A percentile compares a stretch with the other conserved stretches of the same genome.
Evolutionary conservation across 2,329 filamentous ascomycete species (phyloP).

Genomic region (Fusarium irregulare): DNA sequence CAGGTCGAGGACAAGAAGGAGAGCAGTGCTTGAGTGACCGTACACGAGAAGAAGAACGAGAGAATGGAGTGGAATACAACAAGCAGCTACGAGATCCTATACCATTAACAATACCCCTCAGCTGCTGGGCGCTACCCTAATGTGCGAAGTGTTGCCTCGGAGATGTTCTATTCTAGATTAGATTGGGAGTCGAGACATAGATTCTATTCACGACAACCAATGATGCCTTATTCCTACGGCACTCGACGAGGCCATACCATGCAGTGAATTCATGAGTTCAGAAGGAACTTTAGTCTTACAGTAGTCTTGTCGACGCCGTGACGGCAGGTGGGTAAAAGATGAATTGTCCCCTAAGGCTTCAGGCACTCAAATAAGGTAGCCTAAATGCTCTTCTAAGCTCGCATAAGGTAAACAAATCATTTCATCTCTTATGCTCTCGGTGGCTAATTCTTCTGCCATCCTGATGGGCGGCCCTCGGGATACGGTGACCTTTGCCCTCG

Average conservation of each 20-base stretch:
- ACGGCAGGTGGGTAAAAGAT: background rate
- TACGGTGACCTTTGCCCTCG: too few species aligned
- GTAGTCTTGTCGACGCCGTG: background rate
- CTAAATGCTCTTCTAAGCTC: too few species aligned
- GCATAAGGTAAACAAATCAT: too few species aligned
- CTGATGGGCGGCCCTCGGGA: too few species aligned
- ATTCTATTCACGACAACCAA: background rate
- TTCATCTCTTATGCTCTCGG: too few species aligned
- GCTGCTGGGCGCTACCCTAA: slow-evolving; percentile 12
- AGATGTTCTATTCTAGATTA: slow-evolving; percentile 27
- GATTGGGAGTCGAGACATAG: slow-evolving; percentile 9
- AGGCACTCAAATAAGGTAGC: too few species aligned
- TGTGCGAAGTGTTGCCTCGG: slow-evolving; percentile 11
- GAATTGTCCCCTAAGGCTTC: background rate
- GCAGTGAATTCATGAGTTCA: background rate
- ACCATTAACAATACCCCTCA: slow-evolving; percentile 33
- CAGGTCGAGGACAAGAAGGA: slow-evolving; percentile 27
- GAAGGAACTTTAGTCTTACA: background rate
- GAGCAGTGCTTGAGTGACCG: background rate
- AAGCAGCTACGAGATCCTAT: slow-evolving; percentile 28
- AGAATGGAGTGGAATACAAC: slow-evolving; percentile 17
- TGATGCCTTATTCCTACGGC: background rate
- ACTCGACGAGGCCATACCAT: background rate
- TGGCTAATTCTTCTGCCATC: too few species aligned
- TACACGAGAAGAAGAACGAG: background rate